Conservation (phyloP, 306 rosid genomes). For the Cicer cuneatum region DNA sequence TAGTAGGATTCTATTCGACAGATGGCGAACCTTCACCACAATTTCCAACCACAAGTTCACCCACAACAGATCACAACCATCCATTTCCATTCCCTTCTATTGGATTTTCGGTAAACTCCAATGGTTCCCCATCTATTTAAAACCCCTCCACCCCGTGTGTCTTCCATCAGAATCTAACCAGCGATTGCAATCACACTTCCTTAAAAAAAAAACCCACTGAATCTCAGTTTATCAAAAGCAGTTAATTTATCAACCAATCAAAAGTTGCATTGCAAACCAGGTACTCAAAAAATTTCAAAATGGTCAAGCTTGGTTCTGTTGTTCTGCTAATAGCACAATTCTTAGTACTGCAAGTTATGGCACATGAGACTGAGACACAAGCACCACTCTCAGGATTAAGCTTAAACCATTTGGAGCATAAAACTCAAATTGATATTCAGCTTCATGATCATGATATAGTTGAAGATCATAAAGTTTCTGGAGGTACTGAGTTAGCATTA, state of each 20-base stretch:
- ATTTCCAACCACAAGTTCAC: conserved; percentile 46
- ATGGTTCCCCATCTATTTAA: conserved; percentile 43
- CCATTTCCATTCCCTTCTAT: background rate
- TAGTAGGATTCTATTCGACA: background rate
- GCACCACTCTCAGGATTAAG: conserved; percentile 37
- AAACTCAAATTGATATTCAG: conserved; percentile 35
- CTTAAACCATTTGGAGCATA: conserved; percentile 37
- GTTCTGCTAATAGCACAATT: conserved; percentile 52
- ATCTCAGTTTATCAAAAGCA: conserved; percentile 16
- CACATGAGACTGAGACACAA: conserved; percentile 37
- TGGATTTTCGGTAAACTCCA: background rate
- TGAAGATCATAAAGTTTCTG: conserved; percentile 49
- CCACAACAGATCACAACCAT: conserved; percentile 42
- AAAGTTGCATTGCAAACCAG: conserved; percentile 3
- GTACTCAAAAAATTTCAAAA: conserved; percentile 33
- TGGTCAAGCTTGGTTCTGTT: conserved; percentile 57
- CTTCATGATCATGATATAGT: conserved; percentile 27
- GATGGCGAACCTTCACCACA: conserved; percentile 41
- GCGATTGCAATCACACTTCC: conserved; percentile 26
- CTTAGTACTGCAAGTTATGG: conserved; percentile 55
- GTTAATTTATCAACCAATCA: background rate
- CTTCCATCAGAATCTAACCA: conserved; percentile 15
- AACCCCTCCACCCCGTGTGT: background rate
- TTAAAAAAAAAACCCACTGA: background rate
- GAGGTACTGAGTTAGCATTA: conserved; percentile 38